A percentile compares a stretch with the other conserved stretches of the same genome.
These are phyloP conservation scores for Linaria vulgaris DNA, from an alignment of 257 asterid genomes.

Conservation along the genomic window DNA sequence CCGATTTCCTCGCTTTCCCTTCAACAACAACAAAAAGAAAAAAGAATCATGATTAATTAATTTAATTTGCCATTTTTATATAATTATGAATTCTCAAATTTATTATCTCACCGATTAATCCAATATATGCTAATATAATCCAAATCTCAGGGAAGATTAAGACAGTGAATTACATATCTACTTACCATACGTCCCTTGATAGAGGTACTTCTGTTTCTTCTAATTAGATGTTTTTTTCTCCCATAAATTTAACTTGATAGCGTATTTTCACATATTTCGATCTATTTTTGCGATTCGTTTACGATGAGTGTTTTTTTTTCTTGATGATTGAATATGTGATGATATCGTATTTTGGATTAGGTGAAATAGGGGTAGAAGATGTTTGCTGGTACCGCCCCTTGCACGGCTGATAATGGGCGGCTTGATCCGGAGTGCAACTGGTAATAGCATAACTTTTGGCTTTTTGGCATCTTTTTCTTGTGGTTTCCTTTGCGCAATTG, in stretches of 20 bases:
- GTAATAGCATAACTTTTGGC: not conserved
- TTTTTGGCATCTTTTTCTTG: not conserved
- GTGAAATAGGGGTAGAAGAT: not conserved
- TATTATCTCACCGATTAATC: no score
- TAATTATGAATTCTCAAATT: not conserved
- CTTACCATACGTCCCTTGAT: not conserved
- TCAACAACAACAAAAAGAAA: no score
- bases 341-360: not conserved
- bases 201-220: not conserved
- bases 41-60: no score
- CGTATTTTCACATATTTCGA: not conserved
- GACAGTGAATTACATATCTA: not conserved
- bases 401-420: slow-evolving; percentile 14
- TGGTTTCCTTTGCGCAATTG: no score
- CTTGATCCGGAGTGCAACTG: slow-evolving; percentile 20
- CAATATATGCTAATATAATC: no score
- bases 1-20: slow-evolving; percentile 31
- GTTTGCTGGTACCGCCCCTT: slow-evolving; percentile 4
- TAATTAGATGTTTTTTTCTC: no score
- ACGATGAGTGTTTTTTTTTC: not conserved
- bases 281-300: not conserved
- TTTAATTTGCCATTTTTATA: no score
- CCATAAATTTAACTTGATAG: not conserved
- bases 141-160: not conserved
- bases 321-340: not conserved